Evolutionary conservation across 345 rosid species (phyloP), one percentile per base, ranked within the genome.

Genomic region (Corymbia maculata): DNA sequence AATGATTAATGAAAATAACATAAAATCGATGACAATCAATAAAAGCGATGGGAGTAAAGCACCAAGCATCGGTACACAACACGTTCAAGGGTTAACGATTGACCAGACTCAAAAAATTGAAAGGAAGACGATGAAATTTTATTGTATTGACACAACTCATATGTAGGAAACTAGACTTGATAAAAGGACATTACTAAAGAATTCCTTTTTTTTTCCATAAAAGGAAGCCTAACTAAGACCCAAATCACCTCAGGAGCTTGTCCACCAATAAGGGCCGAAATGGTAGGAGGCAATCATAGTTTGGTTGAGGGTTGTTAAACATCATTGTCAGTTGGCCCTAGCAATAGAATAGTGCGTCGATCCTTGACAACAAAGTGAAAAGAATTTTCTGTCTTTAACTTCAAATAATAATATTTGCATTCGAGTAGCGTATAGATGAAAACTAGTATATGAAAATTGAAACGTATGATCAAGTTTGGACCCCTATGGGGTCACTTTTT

Each of bases 241-340:
- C 15, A 9, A 59, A 24, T 59, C 66, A 11, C 30, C 30, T 26
- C 10, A 11, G 66, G 66, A 59, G 66, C 66, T 59, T 26, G 66
- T 26, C 24, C 14, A 59, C 66, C 66, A 59, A 59, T 28, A 26
- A 59, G 30, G 66, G 0, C 30, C 13, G 30, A 59, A 59, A 13
- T n/a, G 13, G 15, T 59, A 59, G 66, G 66, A 59, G 66, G 4
- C 0, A 59, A 59, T 59, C 66, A 26, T 59, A 26, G 30, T 59
- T 59, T 24, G 26, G 66, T 24, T 59, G 30, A 26, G 66, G 66
- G 66, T 59, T 0, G 14, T 24, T 59, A 59, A 59, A 59, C 15
- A 59, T 0, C 30, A 28, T 26, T 59, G 24, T 59, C n/a, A 59
- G 26, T 11, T 26, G 1, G 30, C 66, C 14, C 0, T 7, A 2